Conservation (phyloP, 371 early-diverging fungal genomes). For the Mortierella sp. region DNA sequence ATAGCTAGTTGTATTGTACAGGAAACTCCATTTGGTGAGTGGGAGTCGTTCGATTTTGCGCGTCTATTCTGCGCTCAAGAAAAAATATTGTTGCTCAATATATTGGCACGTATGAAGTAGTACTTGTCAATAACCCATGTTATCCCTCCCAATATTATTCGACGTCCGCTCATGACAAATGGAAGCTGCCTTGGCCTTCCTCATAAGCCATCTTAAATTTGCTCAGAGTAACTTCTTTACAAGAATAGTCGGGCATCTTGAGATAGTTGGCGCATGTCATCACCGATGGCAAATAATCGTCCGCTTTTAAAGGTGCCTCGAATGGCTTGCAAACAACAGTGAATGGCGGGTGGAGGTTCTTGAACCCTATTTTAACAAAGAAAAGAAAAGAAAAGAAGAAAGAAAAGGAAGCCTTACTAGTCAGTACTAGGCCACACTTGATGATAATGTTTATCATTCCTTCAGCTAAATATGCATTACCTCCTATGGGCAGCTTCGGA, state of each 20-base stretch:
- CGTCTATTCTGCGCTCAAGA: not conserved
- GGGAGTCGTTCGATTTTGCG: not conserved
- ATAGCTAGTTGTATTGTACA: too few species aligned
- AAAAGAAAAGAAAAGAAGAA: too few species aligned
- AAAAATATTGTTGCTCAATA: not conserved
- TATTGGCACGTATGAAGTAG: not conserved
- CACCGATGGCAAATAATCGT: constrained; percentile 92
- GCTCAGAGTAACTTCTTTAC: constrained; percentile 73
- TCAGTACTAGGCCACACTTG: not conserved
- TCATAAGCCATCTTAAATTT: constrained; percentile 80
- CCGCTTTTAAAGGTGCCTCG: constrained; percentile 75
- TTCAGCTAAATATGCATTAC: constrained; percentile 16
- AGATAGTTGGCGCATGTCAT: constrained; percentile 98
- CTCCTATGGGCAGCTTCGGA: constrained; percentile 91
- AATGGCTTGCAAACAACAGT: constrained; percentile 88
- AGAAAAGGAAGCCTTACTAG: not conserved
- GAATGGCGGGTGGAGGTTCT: constrained; percentile 83
- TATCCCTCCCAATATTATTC: not conserved
- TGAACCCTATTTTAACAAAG: constrained; percentile 71
- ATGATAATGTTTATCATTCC: not conserved
- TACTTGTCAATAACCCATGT: not conserved
- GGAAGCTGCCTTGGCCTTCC: constrained; percentile 92
- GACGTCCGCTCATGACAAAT: constrained; percentile 68
- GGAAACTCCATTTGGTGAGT: too few species aligned
- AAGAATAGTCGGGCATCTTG: constrained; percentile 91